A percentile compares a stretch with the other conserved stretches of the same genome.
Evolutionary conservation across 2,329 filamentous ascomycete genomes (phyloP).

Genomic region (Pyrenophora tritici-repentis): DNA sequence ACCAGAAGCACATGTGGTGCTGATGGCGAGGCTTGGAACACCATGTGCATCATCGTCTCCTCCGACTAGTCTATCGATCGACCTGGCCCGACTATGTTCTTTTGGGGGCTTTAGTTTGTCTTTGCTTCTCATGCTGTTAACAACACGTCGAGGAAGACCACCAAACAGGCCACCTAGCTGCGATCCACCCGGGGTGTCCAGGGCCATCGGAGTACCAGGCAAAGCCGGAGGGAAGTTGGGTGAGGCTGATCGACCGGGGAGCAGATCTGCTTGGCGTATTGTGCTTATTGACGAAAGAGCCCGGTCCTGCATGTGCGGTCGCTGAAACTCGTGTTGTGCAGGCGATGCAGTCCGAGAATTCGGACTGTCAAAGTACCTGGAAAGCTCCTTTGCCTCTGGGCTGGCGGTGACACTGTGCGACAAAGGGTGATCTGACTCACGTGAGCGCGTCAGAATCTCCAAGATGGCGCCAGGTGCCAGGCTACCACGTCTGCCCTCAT

Average conservation of each 20-base stretch:
- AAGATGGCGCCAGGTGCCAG: conserved; percentile 64
- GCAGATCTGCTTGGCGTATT: conserved; percentile 49
- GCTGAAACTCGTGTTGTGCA: conserved; percentile 37
- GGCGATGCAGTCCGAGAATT: conserved; percentile 50
- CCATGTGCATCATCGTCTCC: conserved; percentile 67
- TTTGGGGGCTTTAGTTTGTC: conserved; percentile 52
- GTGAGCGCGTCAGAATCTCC: conserved; percentile 55
- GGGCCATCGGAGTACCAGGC: conserved; percentile 50
- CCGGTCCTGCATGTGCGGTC: conserved; percentile 44
- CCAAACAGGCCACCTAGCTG: conserved; percentile 53
- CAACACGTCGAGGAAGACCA: conserved; percentile 52
- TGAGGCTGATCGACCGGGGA: conserved; percentile 39
- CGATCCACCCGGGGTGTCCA: conserved; percentile 51
- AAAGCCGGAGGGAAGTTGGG: conserved; percentile 50
- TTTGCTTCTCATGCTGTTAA: conserved; percentile 52
- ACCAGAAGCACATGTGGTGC: conserved; percentile 65
- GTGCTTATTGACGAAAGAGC: conserved; percentile 54
- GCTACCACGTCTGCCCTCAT: conserved; percentile 61
- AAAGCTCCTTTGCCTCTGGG: conserved; percentile 57
- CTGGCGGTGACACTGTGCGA: conserved; percentile 75
- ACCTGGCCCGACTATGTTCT: conserved; percentile 59
- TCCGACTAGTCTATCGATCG: conserved; percentile 66
- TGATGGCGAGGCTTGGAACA: conserved; percentile 67
- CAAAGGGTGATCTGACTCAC: conserved; percentile 70
- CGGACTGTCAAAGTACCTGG: conserved; percentile 43